These are phyloP conservation scores for Geosmithia flava DNA, from an alignment of 2,329 filamentous ascomycete genomes.

Conservation along the genomic window DNA sequence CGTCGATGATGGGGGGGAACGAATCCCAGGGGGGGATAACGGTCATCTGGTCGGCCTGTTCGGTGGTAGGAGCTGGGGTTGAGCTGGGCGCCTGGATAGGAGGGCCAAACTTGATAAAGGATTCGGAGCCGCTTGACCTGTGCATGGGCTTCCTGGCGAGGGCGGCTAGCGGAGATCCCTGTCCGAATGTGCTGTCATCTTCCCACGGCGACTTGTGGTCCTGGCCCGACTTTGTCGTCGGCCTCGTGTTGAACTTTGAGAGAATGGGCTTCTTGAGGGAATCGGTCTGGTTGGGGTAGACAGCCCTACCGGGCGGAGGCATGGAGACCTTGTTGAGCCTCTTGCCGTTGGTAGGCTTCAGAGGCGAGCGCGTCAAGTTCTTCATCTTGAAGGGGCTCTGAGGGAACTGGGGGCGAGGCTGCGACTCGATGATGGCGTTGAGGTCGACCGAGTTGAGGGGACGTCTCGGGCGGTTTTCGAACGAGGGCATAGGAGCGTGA, in stretches of 20 bases:
- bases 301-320: conserved; percentile 33
- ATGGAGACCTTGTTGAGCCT: conserved; percentile 57
- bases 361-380: background rate
- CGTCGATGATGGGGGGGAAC: conserved; percentile 68
- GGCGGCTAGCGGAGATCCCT: background rate
- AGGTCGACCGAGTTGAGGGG: conserved; percentile 10
- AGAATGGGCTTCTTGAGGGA: conserved; percentile 51
- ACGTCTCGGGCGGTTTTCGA: conserved; percentile 32
- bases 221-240: conserved; percentile 35
- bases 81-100: background rate
- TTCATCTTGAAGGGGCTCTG: background rate
- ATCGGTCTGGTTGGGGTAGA: conserved; percentile 39
- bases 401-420: conserved; percentile 59
- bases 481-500: conserved; percentile 43
- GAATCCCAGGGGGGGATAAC: conserved; percentile 57
- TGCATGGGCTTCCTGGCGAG: background rate
- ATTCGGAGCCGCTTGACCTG: background rate
- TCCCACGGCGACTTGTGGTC: background rate
- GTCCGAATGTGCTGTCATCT: background rate
- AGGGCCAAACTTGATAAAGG: background rate
- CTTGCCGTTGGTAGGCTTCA: conserved; percentile 22
- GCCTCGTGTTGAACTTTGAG: conserved; percentile 45
- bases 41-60: conserved; percentile 15
- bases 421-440: conserved; percentile 11
- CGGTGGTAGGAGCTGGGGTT: conserved; percentile 13